phyloP scores from a whole-genome alignment of 345 rosid genomes.

The Brassica rapa region DNA sequence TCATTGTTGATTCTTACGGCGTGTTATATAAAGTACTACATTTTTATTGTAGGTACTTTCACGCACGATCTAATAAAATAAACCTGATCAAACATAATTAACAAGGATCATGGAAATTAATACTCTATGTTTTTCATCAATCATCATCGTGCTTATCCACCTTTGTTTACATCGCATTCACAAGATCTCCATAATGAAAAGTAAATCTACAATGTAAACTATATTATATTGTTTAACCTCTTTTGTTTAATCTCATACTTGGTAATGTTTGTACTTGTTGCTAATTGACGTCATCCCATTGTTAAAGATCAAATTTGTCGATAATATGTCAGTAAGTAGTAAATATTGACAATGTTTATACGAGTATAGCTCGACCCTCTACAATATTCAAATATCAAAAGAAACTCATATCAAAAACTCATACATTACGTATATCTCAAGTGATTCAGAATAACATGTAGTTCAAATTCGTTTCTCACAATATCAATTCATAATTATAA shows the following conservation, averaged over 20 bases:
- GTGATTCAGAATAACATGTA: not conserved
- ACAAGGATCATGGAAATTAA: not conserved
- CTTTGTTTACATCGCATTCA: slow-evolving; percentile 32
- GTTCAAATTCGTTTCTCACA: not conserved
- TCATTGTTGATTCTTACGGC: slow-evolving; percentile 38
- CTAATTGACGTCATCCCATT: not conserved
- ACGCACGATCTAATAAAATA: slow-evolving; percentile 39
- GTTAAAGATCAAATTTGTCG: not conserved
- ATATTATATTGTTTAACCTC: not conserved
- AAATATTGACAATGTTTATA: not conserved
- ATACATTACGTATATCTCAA: not conserved
- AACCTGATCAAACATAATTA: slow-evolving; percentile 4
- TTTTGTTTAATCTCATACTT: not conserved
- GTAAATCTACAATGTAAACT: slow-evolving; percentile 15
- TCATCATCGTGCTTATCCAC: slow-evolving; percentile 35
- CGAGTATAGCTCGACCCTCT: not conserved
- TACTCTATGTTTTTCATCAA: slow-evolving; percentile 3
- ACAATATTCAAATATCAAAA: not conserved
- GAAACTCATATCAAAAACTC: not conserved
- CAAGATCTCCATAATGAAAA: slow-evolving; percentile 21
- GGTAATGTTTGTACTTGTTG: not conserved
- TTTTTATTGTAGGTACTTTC: slow-evolving; percentile 21
- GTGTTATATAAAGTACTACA: slow-evolving; percentile 39
- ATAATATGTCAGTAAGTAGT: not conserved
- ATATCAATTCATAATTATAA: no score